Evolutionary conservation across 768 basidiomycete species (phyloP).

Genomic region (Wakefieldia striispora): DNA sequence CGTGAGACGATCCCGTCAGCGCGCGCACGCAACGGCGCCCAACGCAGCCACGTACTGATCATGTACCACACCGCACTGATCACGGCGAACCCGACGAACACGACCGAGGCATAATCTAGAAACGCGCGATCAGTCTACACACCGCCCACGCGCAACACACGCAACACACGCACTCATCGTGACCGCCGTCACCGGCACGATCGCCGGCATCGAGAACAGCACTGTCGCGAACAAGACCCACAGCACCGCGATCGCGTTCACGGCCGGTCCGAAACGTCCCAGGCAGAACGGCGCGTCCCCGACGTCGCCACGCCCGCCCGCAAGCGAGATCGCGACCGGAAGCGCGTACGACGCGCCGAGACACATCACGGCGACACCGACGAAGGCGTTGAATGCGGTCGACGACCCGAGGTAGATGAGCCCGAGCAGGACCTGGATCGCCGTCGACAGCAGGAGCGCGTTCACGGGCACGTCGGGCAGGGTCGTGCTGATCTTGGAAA

Average conservation of each 20-base stretch:
- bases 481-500: conserved; percentile 43
- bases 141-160: background rate
- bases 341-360: conserved; percentile 63
- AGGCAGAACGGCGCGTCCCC: conserved; percentile 49
- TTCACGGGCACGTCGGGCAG: conserved; percentile 53
- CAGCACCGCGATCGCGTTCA: conserved; percentile 53
- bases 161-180: conserved; percentile 42
- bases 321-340: conserved; percentile 55
- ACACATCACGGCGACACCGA: conserved; percentile 65
- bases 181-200: conserved; percentile 49
- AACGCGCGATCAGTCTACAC: background rate
- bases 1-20: no score
- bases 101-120: conserved; percentile 64
- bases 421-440: conserved; percentile 57
- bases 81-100: conserved; percentile 59
- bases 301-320: conserved; percentile 42
- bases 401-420: conserved; percentile 61
- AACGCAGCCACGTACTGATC: conserved; percentile 41
- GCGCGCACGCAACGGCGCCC: no score
- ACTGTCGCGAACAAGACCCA: conserved; percentile 64
- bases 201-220: conserved; percentile 67
- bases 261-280: conserved; percentile 41
- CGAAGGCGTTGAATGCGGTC: conserved; percentile 67
- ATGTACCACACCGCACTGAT: conserved; percentile 63
- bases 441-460: conserved; percentile 57